A percentile compares a stretch with the other conserved stretches of the same genome.
Evolutionary conservation across 208 protist species (phyloP).

Genomic region (Acanthamoeba sp.): DNA sequence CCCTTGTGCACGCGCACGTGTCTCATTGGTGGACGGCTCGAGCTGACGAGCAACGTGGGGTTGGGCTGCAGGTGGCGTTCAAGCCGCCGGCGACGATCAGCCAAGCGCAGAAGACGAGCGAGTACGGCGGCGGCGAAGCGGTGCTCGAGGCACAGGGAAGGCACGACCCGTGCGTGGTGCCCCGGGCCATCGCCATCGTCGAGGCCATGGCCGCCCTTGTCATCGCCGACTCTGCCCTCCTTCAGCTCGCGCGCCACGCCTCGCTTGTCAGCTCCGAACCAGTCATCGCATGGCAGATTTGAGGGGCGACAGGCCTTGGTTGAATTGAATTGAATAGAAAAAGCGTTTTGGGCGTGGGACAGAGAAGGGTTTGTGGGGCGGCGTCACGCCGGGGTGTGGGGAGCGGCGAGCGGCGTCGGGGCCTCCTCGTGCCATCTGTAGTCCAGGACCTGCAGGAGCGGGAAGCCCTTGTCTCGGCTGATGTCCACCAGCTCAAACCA

Average conservation of each 20-base stretch:
- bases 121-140: conserved; percentile 82
- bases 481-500: conserved; percentile 47
- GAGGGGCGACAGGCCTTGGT: too few relatives aligned
- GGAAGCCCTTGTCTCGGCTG: conserved; percentile 20
- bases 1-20: neutral
- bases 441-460: conserved; percentile 30
- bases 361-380: too few relatives aligned
- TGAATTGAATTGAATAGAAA: too few relatives aligned
- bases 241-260: conserved; percentile 76
- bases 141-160: conserved; percentile 88
- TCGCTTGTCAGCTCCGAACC: conserved; percentile 12
- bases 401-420: neutral
- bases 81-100: conserved; percentile 93
- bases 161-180: conserved; percentile 88
- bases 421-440: conserved; percentile 34
- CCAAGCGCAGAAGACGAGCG: conserved; percentile 84
- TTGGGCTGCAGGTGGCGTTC: conserved; percentile 85
- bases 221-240: conserved; percentile 86
- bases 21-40: neutral
- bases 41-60: neutral
- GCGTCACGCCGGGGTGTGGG: too few relatives aligned
- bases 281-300: neutral
- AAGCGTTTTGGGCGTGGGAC: too few relatives aligned
- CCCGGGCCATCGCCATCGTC: conserved; percentile 90
- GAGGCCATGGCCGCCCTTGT: conserved; percentile 91